phyloP scores from a whole-genome alignment of 2,329 filamentous ascomycete genomes.

The Decorospora gaudefroyi region DNA sequence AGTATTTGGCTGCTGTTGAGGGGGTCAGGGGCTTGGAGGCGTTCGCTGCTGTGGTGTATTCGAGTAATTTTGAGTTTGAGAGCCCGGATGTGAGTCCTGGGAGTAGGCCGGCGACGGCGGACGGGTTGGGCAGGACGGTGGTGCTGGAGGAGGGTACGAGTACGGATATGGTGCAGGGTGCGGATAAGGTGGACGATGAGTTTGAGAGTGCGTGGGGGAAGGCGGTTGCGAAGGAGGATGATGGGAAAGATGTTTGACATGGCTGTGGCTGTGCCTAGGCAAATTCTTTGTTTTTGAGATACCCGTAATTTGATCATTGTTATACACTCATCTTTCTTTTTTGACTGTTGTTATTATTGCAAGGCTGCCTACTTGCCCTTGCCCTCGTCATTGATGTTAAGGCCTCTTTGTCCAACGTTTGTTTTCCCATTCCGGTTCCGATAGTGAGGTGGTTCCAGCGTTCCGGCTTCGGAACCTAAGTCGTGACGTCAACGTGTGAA shows the following conservation, averaged over 20 bases:
- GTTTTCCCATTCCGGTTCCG: not conserved
- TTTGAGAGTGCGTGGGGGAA: conserved; percentile 74
- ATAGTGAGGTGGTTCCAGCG: not conserved
- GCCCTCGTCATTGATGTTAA: not conserved
- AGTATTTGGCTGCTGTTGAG: conserved; percentile 69
- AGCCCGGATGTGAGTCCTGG: conserved; percentile 41
- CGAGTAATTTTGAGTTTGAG: conserved; percentile 72
- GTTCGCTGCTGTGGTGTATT: conserved; percentile 85
- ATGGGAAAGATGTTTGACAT: conserved; percentile 30
- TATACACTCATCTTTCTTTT: no score
- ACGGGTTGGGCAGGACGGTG: conserved; percentile 48
- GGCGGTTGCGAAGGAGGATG: conserved; percentile 58
- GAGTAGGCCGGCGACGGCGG: conserved; percentile 50
- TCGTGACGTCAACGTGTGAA: conserved; percentile 34
- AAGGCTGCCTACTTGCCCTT: not conserved
- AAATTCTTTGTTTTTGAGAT: conserved; percentile 24
- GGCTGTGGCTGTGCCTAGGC: no score
- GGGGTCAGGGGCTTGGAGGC: conserved; percentile 75
- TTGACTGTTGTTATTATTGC: no score
- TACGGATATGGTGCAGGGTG: conserved; percentile 46
- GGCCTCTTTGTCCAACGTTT: no score
- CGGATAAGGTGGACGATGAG: conserved; percentile 51
- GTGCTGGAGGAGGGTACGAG: conserved; percentile 58
- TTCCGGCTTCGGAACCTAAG: conserved; percentile 17
- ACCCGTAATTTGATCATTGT: conserved; percentile 24